These are phyloP conservation scores for Malassezia nana DNA, from an alignment of 1,284 basidiomycete genomes.

Conservation along the genomic window DNA sequence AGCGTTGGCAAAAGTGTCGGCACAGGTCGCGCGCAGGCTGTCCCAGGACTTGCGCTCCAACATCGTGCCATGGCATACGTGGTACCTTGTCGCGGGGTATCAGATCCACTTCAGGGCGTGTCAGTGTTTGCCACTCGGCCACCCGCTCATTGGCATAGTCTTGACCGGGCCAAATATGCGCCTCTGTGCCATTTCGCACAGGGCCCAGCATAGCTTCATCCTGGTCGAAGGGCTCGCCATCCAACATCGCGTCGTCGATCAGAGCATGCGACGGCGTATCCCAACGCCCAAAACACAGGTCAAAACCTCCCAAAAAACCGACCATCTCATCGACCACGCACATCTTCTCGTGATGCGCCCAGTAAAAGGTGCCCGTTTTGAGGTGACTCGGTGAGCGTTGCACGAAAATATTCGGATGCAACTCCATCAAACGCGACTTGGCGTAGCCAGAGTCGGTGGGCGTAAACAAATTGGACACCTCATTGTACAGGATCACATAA, in stretches of 20 bases:
- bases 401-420: conserved; percentile 90
- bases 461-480: conserved; percentile 94
- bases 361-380: conserved; percentile 93
- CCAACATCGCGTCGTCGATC: conserved; percentile 61
- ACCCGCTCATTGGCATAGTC: conserved; percentile 87
- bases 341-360: conserved; percentile 89
- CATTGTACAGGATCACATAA: conserved; percentile 74
- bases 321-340: conserved; percentile 96
- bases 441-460: conserved; percentile 60
- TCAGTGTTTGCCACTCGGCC: conserved; percentile 73
- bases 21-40: conserved; percentile 91
- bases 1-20: conserved; percentile 88
- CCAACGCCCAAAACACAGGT: conserved; percentile 59
- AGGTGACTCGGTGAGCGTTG: conserved; percentile 96
- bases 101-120: conserved; percentile 87
- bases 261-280: conserved; percentile 90
- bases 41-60: conserved; percentile 86
- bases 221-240: conserved; percentile 15
- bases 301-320: conserved; percentile 94
- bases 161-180: conserved; percentile 76
- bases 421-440: conserved; percentile 70
- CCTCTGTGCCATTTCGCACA: conserved; percentile 53
- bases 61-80: conserved; percentile 98
- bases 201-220: conserved; percentile 28
- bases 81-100: conserved; percentile 79